These are phyloP conservation scores for Magnaporthales sp. DNA, from an alignment of 2,329 filamentous ascomycete genomes.

Conservation along the genomic window DNA sequence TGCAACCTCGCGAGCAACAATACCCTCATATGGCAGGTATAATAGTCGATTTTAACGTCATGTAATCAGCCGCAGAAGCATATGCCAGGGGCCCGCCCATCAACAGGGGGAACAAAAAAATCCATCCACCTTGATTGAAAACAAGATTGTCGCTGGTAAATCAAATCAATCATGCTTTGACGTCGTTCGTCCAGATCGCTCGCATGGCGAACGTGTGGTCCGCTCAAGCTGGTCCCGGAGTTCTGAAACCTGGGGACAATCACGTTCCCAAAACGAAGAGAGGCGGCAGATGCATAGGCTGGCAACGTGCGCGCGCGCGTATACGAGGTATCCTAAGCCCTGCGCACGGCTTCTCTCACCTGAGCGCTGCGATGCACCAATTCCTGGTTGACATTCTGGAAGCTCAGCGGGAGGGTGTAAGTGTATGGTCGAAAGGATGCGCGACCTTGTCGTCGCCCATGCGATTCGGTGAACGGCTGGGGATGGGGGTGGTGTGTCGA, in stretches of 20 bases:
- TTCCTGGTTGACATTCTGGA: neutral
- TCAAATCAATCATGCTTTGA: neutral
- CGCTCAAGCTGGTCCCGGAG: neutral
- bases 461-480: no score
- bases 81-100: neutral
- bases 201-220: neutral
- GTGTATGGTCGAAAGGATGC: neutral
- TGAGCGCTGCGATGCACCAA: neutral
- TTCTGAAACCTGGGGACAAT: slow-evolving; percentile 2
- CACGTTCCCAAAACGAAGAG: neutral
- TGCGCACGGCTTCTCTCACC: neutral
- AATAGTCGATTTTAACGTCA: neutral
- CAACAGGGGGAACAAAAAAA: neutral
- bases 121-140: neutral
- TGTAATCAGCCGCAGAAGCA: neutral
- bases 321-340: neutral
- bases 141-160: neutral
- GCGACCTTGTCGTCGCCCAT: neutral
- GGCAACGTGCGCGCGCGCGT: neutral
- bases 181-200: neutral
- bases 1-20: neutral
- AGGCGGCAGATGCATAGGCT: neutral
- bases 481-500: neutral
- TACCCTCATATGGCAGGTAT: neutral
- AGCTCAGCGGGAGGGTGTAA: neutral